phyloP scores from a whole-genome alignment of 2,329 filamentous ascomycete genomes.

The Apiospora malaysiana region DNA sequence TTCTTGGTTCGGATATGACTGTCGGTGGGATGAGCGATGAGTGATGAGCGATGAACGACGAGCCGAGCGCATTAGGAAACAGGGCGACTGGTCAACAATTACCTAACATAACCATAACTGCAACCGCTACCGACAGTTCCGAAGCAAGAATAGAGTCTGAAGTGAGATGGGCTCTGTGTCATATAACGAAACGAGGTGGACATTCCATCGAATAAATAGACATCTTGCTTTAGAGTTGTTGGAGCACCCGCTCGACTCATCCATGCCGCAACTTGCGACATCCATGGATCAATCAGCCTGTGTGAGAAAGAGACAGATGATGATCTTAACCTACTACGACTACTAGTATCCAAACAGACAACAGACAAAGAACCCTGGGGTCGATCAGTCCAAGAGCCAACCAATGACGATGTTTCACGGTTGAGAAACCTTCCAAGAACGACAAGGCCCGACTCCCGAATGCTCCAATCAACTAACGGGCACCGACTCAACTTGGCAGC shows the following conservation, averaged over 20 bases:
- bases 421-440: conserved; percentile 9
- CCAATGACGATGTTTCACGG: conserved; percentile 5
- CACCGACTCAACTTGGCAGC: conserved; percentile 14
- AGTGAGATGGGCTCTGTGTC: conserved; percentile 7
- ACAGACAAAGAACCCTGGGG: background rate
- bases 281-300: background rate
- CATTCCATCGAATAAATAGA: conserved; percentile 12
- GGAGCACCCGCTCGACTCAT: background rate
- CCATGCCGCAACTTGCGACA: background rate
- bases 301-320: too few species aligned
- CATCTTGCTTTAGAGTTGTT: conserved; percentile 7
- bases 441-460: conserved; percentile 6
- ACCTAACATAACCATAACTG: too few species aligned
- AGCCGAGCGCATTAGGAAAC: background rate
- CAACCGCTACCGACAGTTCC: background rate
- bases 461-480: conserved; percentile 11
- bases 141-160: background rate
- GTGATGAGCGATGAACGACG: too few species aligned
- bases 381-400: background rate
- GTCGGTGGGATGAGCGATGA: background rate
- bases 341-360: too few species aligned
- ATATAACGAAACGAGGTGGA: conserved; percentile 11
- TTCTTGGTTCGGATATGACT: background rate
- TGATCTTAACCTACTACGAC: too few species aligned
- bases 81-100: background rate